Percentiles rank a stretch among this genome's conserved stretches.
phyloP scores from a whole-genome alignment of 2,329 filamentous ascomycete species.

The Alternaria dauci region DNA sequence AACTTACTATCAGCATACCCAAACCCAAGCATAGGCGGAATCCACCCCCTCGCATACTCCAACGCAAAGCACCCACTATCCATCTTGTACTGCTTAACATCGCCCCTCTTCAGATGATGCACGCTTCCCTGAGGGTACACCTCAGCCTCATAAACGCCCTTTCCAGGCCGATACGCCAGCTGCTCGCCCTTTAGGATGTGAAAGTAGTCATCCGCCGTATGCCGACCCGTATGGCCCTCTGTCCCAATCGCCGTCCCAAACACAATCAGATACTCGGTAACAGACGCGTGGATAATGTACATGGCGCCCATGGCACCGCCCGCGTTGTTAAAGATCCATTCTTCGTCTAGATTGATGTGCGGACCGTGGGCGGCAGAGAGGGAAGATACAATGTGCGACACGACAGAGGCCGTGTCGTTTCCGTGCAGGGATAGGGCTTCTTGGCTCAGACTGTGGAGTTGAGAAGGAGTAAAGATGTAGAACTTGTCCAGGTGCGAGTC shows the following conservation, averaged over 20 bases:
- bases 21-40: constrained; percentile 91
- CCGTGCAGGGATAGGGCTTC: constrained; percentile 73
- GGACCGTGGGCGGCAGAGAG: constrained; percentile 56
- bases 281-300: constrained; percentile 86
- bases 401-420: constrained; percentile 75
- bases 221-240: constrained; percentile 86
- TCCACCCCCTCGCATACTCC: constrained; percentile 88
- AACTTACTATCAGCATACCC: constrained; percentile 76
- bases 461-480: constrained; percentile 77
- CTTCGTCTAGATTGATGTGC: constrained; percentile 74
- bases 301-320: constrained; percentile 91
- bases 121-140: constrained; percentile 74
- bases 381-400: constrained; percentile 74
- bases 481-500: constrained; percentile 53
- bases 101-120: constrained; percentile 75
- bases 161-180: constrained; percentile 70
- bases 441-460: constrained; percentile 73
- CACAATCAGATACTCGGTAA: constrained; percentile 69
- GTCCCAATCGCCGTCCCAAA: constrained; percentile 75
- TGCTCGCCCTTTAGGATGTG: constrained; percentile 84
- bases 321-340: constrained; percentile 93
- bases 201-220: constrained; percentile 95
- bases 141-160: constrained; percentile 72
- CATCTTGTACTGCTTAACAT: constrained; percentile 86
- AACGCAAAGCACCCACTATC: constrained; percentile 78